Percentiles rank a stretch among this genome's conserved stretches.
Conservation (phyloP, 495 filamentous ascomycete genomes). For the Evernia prunastri region DNA sequence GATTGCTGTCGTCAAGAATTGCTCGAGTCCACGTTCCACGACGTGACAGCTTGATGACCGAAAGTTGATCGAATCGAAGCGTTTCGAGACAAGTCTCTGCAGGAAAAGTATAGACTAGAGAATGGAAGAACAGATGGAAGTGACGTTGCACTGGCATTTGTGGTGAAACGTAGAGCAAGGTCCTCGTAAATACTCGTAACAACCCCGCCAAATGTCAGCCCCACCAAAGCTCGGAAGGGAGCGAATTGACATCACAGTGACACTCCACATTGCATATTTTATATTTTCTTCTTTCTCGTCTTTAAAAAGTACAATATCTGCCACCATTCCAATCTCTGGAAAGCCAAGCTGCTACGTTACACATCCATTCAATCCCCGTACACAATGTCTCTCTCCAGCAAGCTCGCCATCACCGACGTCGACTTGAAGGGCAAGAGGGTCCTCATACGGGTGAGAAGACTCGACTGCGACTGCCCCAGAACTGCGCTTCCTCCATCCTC, state of each 20-base stretch:
- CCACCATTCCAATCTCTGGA: neutral
- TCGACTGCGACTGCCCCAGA: neutral
- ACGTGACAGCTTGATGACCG: neutral
- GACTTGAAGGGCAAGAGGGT: constrained; percentile 98
- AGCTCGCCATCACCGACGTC: constrained; percentile 91
- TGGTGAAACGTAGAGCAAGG: neutral
- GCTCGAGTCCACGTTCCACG: neutral
- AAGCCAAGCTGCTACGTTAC: neutral
- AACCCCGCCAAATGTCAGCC: neutral
- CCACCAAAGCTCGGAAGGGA: constrained; percentile 7
- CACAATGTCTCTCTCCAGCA: constrained; percentile 96
- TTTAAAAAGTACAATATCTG: neutral
- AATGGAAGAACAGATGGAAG: neutral
- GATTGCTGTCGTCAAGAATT: neutral
- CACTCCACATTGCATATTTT: neutral
- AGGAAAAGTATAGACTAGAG: neutral
- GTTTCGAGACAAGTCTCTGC: neutral
- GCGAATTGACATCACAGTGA: constrained; percentile 9
- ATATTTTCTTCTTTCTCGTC: neutral
- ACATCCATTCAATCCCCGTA: neutral
- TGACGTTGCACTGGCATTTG: neutral
- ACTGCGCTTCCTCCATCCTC: neutral
- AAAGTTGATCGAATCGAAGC: neutral
- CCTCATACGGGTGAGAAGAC: constrained; percentile 76
- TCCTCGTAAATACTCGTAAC: neutral